A percentile compares a stretch with the other conserved stretches of the same genome.
phyloP scores from a whole-genome alignment of 2,329 filamentous ascomycete genomes.

The Hymenoscyphus salicellus region DNA sequence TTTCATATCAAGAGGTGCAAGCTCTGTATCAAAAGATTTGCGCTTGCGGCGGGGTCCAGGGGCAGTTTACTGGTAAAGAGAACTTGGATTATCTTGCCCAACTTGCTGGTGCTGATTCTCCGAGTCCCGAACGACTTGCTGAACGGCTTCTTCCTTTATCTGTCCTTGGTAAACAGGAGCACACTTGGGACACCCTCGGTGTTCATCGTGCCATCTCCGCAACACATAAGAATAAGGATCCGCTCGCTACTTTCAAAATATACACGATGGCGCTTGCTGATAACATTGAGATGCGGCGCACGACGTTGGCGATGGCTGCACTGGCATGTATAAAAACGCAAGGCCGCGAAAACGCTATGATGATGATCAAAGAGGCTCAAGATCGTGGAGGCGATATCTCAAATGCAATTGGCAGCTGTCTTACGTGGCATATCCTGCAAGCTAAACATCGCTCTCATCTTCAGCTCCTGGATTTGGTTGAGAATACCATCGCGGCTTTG shows the following conservation, averaged over 20 bases:
- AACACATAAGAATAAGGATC: conserved; percentile 21
- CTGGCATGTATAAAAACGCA: conserved; percentile 27
- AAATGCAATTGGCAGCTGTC: conserved; percentile 23
- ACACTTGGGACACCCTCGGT: conserved; percentile 10
- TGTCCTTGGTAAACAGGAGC: conserved; percentile 1
- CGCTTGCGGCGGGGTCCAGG: not conserved
- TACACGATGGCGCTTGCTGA: conserved; percentile 26
- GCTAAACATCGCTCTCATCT: conserved; percentile 6
- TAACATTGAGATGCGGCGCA: conserved; percentile 16
- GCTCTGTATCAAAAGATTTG: conserved; percentile 23
- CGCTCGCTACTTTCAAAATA: conserved; percentile 25
- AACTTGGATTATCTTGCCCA: conserved; percentile 26
- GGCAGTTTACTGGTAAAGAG: not conserved
- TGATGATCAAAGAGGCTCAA: conserved; percentile 27
- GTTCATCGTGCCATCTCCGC: conserved; percentile 24
- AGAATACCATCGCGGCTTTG: conserved; percentile 21
- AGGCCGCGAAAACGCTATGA: conserved; percentile 15
- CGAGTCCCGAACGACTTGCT: not conserved
- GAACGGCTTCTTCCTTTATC: conserved; percentile 15
- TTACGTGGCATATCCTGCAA: conserved; percentile 26
- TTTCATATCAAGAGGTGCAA: conserved; percentile 27
- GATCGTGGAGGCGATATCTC: conserved; percentile 21
- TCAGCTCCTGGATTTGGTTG: conserved; percentile 13
- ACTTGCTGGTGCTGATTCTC: conserved; percentile 18
- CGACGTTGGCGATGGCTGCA: conserved; percentile 29